Percentiles rank a stretch among this genome's conserved stretches.
Conservation (phyloP, 257 asterid species). For the Solanum clarkiae region DNA sequence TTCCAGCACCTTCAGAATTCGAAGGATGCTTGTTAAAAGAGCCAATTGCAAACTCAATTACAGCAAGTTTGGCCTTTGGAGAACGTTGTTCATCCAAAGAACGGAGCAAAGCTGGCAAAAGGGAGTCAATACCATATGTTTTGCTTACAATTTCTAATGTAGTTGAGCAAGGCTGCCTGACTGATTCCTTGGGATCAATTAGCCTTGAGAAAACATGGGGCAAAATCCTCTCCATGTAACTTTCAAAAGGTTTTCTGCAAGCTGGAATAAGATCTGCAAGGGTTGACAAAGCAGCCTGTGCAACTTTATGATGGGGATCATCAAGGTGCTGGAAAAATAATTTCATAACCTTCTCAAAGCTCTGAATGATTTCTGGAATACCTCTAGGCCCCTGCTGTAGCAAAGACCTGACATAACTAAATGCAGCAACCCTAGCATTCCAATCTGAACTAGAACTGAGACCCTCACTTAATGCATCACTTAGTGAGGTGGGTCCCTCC, state of each 20-base stretch:
- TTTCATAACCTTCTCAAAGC: conserved; percentile 98
- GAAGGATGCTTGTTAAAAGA: conserved; percentile 81
- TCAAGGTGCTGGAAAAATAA: conserved; percentile 96
- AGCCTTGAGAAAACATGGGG: conserved; percentile 98
- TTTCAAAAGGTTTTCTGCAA: conserved; percentile 92
- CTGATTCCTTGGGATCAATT: conserved; percentile 94
- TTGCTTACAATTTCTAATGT: conserved; percentile 84
- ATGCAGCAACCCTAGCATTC: conserved; percentile 95
- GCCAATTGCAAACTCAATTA: conserved; percentile 83
- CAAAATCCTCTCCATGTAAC: conserved; percentile 93
- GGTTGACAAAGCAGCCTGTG: conserved; percentile 97
- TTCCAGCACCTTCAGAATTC: conserved; percentile 71
- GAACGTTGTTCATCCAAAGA: conserved; percentile 98
- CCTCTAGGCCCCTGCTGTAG: conserved; percentile 93
- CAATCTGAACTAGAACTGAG: conserved; percentile 91
- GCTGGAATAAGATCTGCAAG: conserved; percentile 93
- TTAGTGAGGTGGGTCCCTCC: conserved; percentile 83
- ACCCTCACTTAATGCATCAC: conserved; percentile 87
- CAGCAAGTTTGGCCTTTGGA: conserved; percentile 98
- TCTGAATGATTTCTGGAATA: conserved; percentile 84
- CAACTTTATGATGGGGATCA: conserved; percentile 99
- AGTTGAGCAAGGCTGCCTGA: conserved; percentile 90
- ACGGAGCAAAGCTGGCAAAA: conserved; percentile 89
- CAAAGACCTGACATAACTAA: conserved; percentile 59
- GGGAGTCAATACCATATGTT: conserved; percentile 89